Evolutionary conservation across 1,284 basidiomycete species (phyloP).

Genomic region (Dichomitus squalens): DNA sequence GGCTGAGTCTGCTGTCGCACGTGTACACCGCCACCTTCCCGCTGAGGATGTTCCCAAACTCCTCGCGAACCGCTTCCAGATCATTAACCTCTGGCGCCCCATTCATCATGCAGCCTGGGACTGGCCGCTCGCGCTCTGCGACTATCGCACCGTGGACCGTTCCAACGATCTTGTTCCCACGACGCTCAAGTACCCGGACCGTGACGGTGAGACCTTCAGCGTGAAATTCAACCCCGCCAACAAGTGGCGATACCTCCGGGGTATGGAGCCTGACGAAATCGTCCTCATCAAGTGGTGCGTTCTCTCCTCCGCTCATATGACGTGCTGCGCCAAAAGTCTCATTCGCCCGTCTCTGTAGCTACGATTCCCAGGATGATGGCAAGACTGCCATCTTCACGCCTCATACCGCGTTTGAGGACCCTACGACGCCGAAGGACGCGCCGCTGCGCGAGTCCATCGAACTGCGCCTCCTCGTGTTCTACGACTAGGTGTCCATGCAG

Average conservation of each 20-base stretch:
- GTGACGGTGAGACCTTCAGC: constrained; percentile 59
- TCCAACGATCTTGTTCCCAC: constrained; percentile 51
- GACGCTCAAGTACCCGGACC: constrained; percentile 53
- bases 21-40: constrained; percentile 57
- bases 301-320: background rate
- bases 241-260: constrained; percentile 66
- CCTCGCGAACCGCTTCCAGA: constrained; percentile 55
- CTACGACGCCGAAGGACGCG: constrained; percentile 51
- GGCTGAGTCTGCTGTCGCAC: constrained; percentile 43
- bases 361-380: constrained; percentile 54
- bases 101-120: constrained; percentile 56
- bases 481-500: constrained; percentile 39
- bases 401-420: constrained; percentile 62
- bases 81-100: constrained; percentile 76
- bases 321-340: background rate
- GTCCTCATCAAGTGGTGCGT: constrained; percentile 71
- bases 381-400: constrained; percentile 56
- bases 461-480: constrained; percentile 61
- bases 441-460: constrained; percentile 62
- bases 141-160: constrained; percentile 55
- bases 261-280: constrained; percentile 63
- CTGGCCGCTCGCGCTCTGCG: constrained; percentile 64
- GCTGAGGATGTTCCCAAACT: constrained; percentile 46
- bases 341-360: constrained; percentile 35
- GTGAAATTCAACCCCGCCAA: constrained; percentile 57